Conservation (phyloP, 305 asterid species). For the Stenogyne calaminthoides region DNA sequence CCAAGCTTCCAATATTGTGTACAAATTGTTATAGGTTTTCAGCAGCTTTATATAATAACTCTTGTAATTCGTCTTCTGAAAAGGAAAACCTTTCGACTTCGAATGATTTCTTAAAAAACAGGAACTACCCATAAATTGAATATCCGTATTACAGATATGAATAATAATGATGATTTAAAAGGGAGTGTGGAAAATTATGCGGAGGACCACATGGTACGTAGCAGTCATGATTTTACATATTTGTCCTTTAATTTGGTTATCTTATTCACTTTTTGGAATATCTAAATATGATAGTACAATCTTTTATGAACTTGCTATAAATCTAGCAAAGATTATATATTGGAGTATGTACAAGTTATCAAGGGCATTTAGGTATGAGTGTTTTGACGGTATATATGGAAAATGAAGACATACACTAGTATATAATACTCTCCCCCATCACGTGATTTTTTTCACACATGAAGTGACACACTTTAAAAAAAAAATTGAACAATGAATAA, state of each 20-base stretch:
- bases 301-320: no score
- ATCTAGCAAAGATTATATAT: neutral
- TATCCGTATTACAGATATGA: conserved; percentile 19
- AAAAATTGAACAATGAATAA: no score
- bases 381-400: neutral
- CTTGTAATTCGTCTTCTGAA: conserved; percentile 4
- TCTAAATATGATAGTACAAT: neutral
- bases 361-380: neutral
- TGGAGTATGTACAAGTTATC: neutral
- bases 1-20: neutral
- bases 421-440: no score
- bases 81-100: conserved; percentile 28
- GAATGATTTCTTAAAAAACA: conserved; percentile 24
- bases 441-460: no score
- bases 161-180: conserved; percentile 14
- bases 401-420: neutral
- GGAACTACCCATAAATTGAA: conserved; percentile 18
- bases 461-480: no score
- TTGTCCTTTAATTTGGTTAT: conserved; percentile 2
- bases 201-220: conserved; percentile 34
- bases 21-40: neutral
- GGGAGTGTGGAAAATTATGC: conserved; percentile 22
- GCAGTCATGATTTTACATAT: conserved; percentile 6
- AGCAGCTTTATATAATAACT: neutral
- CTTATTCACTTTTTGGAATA: neutral